Evolutionary conservation across 495 filamentous ascomycete species (phyloP).

Genomic region (Trichocladium uniseriatum): DNA sequence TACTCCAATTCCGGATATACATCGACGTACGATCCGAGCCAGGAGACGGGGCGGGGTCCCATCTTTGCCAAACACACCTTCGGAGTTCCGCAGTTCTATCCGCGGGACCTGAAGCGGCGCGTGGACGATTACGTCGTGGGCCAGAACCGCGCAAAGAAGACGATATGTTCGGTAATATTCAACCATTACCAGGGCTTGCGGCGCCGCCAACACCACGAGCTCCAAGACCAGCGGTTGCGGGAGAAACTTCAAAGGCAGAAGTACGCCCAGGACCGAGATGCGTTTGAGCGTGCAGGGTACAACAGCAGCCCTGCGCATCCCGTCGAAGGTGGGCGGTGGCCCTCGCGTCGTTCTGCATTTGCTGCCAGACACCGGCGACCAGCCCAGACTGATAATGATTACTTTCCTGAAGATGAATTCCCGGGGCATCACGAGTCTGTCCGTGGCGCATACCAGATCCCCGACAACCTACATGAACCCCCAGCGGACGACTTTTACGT

Average conservation of each 20-base stretch:
- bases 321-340: conserved; percentile 41
- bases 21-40: conserved; percentile 63
- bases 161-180: conserved; percentile 86
- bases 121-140: conserved; percentile 95
- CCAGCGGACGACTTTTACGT: conserved; percentile 29
- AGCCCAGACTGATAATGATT: conserved; percentile 22
- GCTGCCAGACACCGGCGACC: conserved; percentile 13
- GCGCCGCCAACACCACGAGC: conserved; percentile 69
- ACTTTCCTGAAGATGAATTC: conserved; percentile 58
- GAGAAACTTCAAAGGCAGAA: conserved; percentile 42
- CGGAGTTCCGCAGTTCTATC: conserved; percentile 69
- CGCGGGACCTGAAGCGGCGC: conserved; percentile 73
- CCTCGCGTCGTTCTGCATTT: conserved; percentile 18
- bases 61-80: conserved; percentile 39
- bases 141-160: conserved; percentile 92
- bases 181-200: conserved; percentile 91
- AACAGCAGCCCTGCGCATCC: conserved; percentile 29
- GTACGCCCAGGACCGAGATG: conserved; percentile 35
- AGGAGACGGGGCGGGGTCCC: conserved; percentile 39
- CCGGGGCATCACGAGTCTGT: conserved; percentile 61
- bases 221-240: conserved; percentile 55
- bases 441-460: conserved; percentile 28
- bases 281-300: conserved; percentile 20
- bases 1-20: conserved; percentile 50
- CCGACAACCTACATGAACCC: conserved; percentile 12